Evolutionary conservation across 805 yeast species (phyloP), one percentile per base, ranked within the genome.

Genomic region (Scheffersomyces ergatensis): DNA sequence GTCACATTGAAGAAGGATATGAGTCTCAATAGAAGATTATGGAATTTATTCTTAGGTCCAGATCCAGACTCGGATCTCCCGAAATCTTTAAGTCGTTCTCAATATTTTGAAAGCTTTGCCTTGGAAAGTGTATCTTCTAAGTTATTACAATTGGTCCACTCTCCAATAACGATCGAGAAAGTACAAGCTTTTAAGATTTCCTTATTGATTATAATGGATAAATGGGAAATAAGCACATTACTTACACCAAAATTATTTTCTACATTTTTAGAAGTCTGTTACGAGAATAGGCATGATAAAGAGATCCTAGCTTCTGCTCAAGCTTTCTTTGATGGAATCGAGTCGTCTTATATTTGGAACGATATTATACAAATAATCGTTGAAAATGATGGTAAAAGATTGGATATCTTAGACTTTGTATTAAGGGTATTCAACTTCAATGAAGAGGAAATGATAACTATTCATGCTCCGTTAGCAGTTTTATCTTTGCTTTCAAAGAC

Each of bases 11-110:
- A 84, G 34, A 83, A 82, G 50, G 99, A 93, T 60, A 89, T 93
- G 97, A 89, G 97, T 7, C 72, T 93, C 44, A 93, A 93, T 60
- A 75, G 99, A 61, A 76, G 99, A 52, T 71, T 93, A 16, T 90
- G 98, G 97, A 82, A 76, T 44, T 93, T 97, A 95, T 65, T 93
- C 6, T 62, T 92, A 21, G 97, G 98, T 0, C 93, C 96, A 1
- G 89, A 82, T 14, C 38, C 35, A 2, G 58, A 55, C 2, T 25
- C 20, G 6, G 41, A 36, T 3, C 20, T n/a, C 7, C 24, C 14
- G n/a, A 36, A 33, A 40, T 25, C 25, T 25, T 43, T 62, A 18
- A 46, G 67, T 5, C 60, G 81, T 41, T 58, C 75, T 4, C 72
- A 71, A 24, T 90, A 83, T 55, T 89, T 90, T 58, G 54, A 67